phyloP scores from a whole-genome alignment of 148 eudicot species.

The Nepenthes gracilis region DNA sequence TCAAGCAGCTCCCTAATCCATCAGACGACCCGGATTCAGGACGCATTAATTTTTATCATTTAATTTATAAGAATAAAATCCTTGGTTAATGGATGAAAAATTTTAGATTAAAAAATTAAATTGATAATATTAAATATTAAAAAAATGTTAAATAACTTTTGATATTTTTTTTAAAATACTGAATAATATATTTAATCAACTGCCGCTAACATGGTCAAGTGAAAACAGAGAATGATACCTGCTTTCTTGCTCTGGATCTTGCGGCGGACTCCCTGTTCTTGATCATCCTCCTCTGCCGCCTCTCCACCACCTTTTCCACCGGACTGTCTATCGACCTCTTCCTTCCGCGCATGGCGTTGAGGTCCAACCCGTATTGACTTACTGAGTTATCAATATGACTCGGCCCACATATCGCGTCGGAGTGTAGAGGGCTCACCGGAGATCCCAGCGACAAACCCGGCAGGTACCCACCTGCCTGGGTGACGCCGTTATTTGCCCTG shows the following conservation, averaged over 20 bases:
- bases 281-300: conserved; percentile 87
- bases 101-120: neutral
- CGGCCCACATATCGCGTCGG: conserved; percentile 49
- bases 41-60: no score
- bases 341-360: conserved; percentile 50
- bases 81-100: no score
- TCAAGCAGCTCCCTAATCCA: no score
- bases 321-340: conserved; percentile 66
- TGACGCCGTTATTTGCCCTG: conserved; percentile 23
- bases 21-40: no score
- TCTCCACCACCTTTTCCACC: conserved; percentile 78
- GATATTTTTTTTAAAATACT: neutral
- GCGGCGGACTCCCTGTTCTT: conserved; percentile 93
- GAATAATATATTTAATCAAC: no score
- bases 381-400: conserved; percentile 34
- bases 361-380: conserved; percentile 46
- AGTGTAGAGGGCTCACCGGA: conserved; percentile 59
- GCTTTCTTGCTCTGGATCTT: conserved; percentile 88
- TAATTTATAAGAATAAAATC: no score
- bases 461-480: conserved; percentile 28
- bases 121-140: neutral
- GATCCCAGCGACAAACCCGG: conserved; percentile 32
- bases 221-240: conserved; percentile 26
- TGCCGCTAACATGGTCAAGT: neutral
- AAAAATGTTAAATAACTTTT: neutral